These are phyloP conservation scores for Thinopyrum elongatum DNA, from an alignment of 176 grass and related monocot species.

Conservation along the genomic window DNA sequence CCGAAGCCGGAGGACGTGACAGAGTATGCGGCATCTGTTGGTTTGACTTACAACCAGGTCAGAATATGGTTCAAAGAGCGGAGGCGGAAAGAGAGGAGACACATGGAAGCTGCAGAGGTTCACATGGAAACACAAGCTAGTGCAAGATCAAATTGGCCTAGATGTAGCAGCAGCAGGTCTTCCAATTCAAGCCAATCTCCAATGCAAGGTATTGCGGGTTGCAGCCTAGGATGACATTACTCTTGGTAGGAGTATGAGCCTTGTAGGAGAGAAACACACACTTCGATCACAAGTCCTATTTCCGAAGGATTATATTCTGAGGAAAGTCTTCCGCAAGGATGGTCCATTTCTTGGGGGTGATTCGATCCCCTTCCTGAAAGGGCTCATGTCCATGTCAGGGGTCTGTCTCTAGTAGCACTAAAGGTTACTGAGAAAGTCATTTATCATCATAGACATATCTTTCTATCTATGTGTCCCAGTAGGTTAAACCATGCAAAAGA, in stretches of 20 bases:
- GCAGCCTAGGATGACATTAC: background rate
- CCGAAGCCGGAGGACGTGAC: slow-evolving; percentile 63
- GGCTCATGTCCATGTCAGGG: slow-evolving; percentile 37
- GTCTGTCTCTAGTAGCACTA: slow-evolving; percentile 20
- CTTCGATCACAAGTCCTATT: slow-evolving; percentile 57
- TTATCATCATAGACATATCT: background rate
- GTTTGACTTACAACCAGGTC: slow-evolving; percentile 78
- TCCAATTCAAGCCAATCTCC: slow-evolving; percentile 24
- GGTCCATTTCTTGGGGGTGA: slow-evolving; percentile 75
- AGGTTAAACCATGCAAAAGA: slow-evolving; percentile 12
- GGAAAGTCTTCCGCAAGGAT: slow-evolving; percentile 87
- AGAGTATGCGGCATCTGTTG: slow-evolving; percentile 61
- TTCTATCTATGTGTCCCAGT: slow-evolving; percentile 13
- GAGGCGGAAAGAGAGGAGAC: slow-evolving; percentile 89
- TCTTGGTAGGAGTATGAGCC: slow-evolving; percentile 15
- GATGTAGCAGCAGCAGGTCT: slow-evolving; percentile 34
- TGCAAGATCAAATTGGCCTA: slow-evolving; percentile 38
- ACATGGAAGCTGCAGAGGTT: slow-evolving; percentile 31
- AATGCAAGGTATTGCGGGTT: background rate
- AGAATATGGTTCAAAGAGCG: slow-evolving; percentile 93
- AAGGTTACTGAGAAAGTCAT: background rate
- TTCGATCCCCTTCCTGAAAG: slow-evolving; percentile 47
- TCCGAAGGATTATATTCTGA: slow-evolving; percentile 78
- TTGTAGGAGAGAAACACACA: slow-evolving; percentile 41
- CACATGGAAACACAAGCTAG: slow-evolving; percentile 26